Conservation (phyloP, 2,329 filamentous ascomycete genomes). For the Microdochium paspali region DNA sequence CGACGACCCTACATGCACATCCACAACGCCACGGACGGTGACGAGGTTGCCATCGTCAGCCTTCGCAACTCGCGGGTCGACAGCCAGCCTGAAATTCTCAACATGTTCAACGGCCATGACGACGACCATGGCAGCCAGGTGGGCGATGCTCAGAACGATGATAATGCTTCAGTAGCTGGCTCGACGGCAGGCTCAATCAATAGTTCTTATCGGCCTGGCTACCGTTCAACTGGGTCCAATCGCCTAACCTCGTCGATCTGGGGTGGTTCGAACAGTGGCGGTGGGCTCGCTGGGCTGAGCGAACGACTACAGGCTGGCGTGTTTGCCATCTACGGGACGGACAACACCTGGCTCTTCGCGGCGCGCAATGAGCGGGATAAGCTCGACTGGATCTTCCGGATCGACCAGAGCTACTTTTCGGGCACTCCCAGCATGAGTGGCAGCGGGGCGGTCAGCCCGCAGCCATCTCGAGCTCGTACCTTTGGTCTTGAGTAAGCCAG, state of each 20-base stretch:
- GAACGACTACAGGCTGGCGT: slow-evolving; percentile 60
- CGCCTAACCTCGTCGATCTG: slow-evolving; percentile 46
- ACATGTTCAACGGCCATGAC: slow-evolving; percentile 43
- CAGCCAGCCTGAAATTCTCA: slow-evolving; percentile 78
- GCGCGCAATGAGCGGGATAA: slow-evolving; percentile 84
- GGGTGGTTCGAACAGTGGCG: slow-evolving; percentile 33
- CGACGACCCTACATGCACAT: slow-evolving; percentile 87
- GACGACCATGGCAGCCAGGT: slow-evolving; percentile 9
- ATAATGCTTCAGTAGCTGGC: slow-evolving; percentile 2
- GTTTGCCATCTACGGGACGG: slow-evolving; percentile 88
- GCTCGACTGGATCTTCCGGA: slow-evolving; percentile 91
- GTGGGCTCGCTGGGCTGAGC: slow-evolving; percentile 42
- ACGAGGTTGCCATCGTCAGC: slow-evolving; percentile 84
- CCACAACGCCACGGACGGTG: slow-evolving; percentile 74
- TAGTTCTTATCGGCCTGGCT: slow-evolving; percentile 31
- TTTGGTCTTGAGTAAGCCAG: slow-evolving; percentile 9
- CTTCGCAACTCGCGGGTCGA: slow-evolving; percentile 86
- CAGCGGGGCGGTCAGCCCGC: slow-evolving; percentile 28
- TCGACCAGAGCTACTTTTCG: slow-evolving; percentile 69
- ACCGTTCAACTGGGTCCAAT: slow-evolving; percentile 40
- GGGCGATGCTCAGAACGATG: slow-evolving; percentile 16
- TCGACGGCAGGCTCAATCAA: neutral
- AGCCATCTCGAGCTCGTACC: slow-evolving; percentile 9
- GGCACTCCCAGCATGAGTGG: slow-evolving; percentile 30
- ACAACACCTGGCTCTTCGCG: slow-evolving; percentile 93